Evolutionary conservation across 177 flowering plant genomes (phyloP).

Genomic region (Vitis hybrid): DNA sequence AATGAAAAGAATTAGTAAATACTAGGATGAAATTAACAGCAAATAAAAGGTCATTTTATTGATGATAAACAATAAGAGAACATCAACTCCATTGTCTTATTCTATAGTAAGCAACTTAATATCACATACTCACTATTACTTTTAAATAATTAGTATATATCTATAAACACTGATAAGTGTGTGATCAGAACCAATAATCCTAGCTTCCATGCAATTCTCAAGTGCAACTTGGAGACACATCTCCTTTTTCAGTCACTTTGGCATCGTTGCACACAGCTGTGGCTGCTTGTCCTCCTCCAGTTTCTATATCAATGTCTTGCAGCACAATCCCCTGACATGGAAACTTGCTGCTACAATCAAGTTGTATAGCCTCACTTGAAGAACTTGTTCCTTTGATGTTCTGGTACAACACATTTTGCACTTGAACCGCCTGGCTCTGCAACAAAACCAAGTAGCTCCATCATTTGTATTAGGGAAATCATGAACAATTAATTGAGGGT

Average conservation of each 20-base stretch:
- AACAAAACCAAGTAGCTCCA: not conserved
- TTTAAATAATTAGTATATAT: no score
- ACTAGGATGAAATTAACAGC: no score
- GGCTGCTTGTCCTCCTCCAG: not conserved
- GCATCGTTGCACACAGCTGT: conserved; percentile 29
- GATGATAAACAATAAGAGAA: no score
- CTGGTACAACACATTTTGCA: conserved; percentile 64
- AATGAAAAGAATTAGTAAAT: no score
- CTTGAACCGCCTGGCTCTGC: conserved; percentile 72
- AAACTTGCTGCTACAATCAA: conserved; percentile 63
- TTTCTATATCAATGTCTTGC: conserved; percentile 41
- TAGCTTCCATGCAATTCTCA: not conserved
- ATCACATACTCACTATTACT: no score
- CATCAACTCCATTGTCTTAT: no score
- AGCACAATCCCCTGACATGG: conserved; percentile 68
- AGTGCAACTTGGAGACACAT: conserved; percentile 48
- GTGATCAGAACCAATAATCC: no score
- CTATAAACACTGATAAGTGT: no score
- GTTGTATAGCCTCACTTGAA: conserved; percentile 52
- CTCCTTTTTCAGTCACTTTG: conserved; percentile 27
- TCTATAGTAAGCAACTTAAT: no score
- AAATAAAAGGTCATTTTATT: no score
- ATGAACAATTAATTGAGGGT: conserved; percentile 2
- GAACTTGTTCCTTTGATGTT: conserved; percentile 84
- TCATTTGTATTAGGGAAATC: not conserved